Base-by-base conservation (phyloP, 2,329 filamentous ascomycete genomes). In the Harringtonia lauricola region DNA sequence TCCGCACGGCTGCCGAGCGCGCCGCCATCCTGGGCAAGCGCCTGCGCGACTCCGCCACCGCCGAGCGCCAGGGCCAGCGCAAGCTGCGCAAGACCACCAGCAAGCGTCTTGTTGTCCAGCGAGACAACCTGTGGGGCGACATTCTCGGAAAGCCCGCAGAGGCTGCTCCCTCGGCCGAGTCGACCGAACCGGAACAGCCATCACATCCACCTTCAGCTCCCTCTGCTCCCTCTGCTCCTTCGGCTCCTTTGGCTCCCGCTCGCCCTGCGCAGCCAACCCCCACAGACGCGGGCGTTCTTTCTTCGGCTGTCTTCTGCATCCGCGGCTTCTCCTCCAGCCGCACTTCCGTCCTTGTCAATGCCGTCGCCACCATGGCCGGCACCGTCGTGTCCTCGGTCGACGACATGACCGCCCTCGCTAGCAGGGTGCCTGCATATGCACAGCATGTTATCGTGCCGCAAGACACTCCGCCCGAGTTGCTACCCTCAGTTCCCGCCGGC, bases 11-110 rank as follows among this genome's bases (percentile, higher is more conserved):
- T 39, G 42, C 42, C 22, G 42, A 50, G 28, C 59, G 64, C 50
- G 61, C 70, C 54, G 59, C 63, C 26, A 61, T 68, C 8, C 56
- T 74, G 17, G 75, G 72, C 22, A 87, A 86, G 62, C 68, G 82
- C 50, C 57, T 65, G 26, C 69, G 80, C 47, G 73, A 75, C 8
- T 65, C 64, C 12, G 54, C 62, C 0, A 63, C 62, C 3, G 59
- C 61, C 13, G 55, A 59, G 3, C 74, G 79, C 34, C 71, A 74
- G 9, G 79, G 83, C 5, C 77, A 78, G 49, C 76, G 88, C 51
- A 96, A 95, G 64, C 64, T 98, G 51, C 79, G 92, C 52, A 83
- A 89, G 55, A 88, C 86, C 7, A 85, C 89, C 19, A 95, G 89
- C 60, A 80, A 83, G 57, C 90, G 87, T 59, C 67, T 96, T 28